Conservation (phyloP, 176 grass and related monocot species). For the Bothriochloa decipiens region DNA sequence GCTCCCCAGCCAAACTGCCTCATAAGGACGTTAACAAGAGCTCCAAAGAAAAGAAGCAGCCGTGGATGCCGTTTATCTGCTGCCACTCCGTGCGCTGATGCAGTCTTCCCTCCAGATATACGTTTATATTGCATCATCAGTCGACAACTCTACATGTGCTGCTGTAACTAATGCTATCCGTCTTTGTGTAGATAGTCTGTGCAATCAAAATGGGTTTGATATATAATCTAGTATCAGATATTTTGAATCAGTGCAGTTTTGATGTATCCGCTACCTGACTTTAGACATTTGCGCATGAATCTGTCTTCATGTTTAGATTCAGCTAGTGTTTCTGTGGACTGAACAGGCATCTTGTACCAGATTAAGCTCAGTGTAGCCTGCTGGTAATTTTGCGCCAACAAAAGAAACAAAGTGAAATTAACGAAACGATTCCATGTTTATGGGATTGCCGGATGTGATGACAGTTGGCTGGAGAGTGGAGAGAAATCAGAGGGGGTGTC, state of each 20-base stretch:
- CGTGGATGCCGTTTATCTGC: constrained; percentile 68
- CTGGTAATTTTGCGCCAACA: not conserved
- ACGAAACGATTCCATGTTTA: not conserved
- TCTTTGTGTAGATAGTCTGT: constrained; percentile 47
- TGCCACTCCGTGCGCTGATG: constrained; percentile 57
- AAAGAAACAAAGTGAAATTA: not conserved
- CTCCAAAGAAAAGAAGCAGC: constrained; percentile 54
- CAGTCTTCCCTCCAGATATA: not conserved
- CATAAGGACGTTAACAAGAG: constrained; percentile 37
- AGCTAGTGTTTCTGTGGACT: not conserved
- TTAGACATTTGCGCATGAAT: not conserved
- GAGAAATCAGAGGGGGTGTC: not conserved
- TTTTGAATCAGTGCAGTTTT: constrained; percentile 28
- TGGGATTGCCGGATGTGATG: not conserved
- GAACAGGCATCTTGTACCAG: not conserved
- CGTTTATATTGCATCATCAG: constrained; percentile 13
- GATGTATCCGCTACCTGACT: constrained; percentile 25
- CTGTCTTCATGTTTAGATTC: not conserved
- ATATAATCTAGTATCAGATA: constrained; percentile 12
- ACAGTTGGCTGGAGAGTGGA: not conserved
- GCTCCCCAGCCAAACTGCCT: constrained; percentile 57
- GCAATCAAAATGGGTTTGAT: constrained; percentile 24
- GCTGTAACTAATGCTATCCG: constrained; percentile 24
- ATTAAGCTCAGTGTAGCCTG: not conserved
- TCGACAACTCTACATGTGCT: constrained; percentile 24